Evolutionary conservation across 805 yeast genomes (phyloP), one percentile per base, ranked within the genome.

Genomic region (Kluyveromyces aestuarii): DNA sequence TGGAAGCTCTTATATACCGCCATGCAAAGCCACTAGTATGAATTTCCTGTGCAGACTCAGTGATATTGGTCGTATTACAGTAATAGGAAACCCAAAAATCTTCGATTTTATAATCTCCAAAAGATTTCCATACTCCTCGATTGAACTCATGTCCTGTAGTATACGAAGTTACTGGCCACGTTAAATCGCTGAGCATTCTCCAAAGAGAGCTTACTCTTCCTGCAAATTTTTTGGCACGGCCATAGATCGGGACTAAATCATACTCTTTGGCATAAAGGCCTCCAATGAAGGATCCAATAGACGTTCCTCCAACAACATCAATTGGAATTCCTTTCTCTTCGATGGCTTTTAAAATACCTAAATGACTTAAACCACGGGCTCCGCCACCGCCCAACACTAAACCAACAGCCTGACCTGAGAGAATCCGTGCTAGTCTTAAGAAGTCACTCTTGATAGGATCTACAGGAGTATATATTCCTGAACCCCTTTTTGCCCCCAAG

Each of bases 301-400:
- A 90, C 0, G 99, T 91, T 2, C 99, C 99, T 1, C 99, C 99
- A 45, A 91, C 79, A 52, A 90, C 71, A 67, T 91, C 99, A 37
- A 93, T 82, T 0, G 99, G 99, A 13, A 91, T 85, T 0, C 97
- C 97, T 48, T 81, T 80, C 53, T 87, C 95, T 63, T 91, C 98
- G 9, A 91, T 68, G 0, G 97, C 96, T 45, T 81, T 79, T n/a
- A 91, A 77, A 2, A 93, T 83, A 3, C 99, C 99, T 39, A 91
- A 73, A 63, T 91, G 99, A 13, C 96, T 79, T 13, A 91, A 74
- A 1, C 99, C 99, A 56, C 98, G 74, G 0, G 98, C 96, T 40
- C 99, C 99, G 39, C 99, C 99, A 13, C 99, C 99, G 7, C 99
- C 99, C 3, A 91, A 71, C 6, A 91, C 97, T 17, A 93, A 71